Percentiles rank a stretch among this genome's conserved stretches.
Evolutionary conservation across 495 filamentous ascomycete species (phyloP).

Genomic region (Daldinia grandis): DNA sequence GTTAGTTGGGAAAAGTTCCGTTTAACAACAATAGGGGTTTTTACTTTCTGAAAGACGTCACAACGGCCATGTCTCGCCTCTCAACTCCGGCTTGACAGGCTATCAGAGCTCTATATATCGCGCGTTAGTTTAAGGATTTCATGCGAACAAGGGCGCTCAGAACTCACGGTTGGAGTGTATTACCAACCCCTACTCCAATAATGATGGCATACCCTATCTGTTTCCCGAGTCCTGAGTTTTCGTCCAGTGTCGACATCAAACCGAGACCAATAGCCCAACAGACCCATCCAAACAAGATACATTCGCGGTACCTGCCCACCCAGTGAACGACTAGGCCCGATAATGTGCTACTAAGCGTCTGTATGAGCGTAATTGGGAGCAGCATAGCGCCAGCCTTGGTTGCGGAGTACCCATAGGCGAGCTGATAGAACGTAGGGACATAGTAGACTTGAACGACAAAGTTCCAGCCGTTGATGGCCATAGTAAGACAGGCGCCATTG

Average conservation of each 20-base stretch:
- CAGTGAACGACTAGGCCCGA: slow-evolving; percentile 63
- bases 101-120: slow-evolving; percentile 51
- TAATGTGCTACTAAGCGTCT: slow-evolving; percentile 60
- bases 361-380: slow-evolving; percentile 61
- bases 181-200: slow-evolving; percentile 62
- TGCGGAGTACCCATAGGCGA: slow-evolving; percentile 61
- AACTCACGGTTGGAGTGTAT: slow-evolving; percentile 61
- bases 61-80: slow-evolving; percentile 63
- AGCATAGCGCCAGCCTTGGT: slow-evolving; percentile 62
- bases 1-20: not conserved
- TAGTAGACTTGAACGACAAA: slow-evolving; percentile 64
- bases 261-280: slow-evolving; percentile 63
- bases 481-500: slow-evolving; percentile 61
- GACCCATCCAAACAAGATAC: slow-evolving; percentile 61
- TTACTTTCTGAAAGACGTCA: slow-evolving; percentile 63
- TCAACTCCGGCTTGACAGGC: slow-evolving; percentile 63
- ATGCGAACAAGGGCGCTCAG: slow-evolving; percentile 4
- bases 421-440: slow-evolving; percentile 64
- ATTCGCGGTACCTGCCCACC: slow-evolving; percentile 62
- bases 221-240: slow-evolving; percentile 59
- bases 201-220: slow-evolving; percentile 63
- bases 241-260: slow-evolving; percentile 61
- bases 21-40: slow-evolving; percentile 7
- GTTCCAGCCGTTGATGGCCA: slow-evolving; percentile 66
- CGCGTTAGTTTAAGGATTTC: slow-evolving; percentile 14